Evolutionary conservation across 73 alveolate species (phyloP), one percentile per base, ranked within the genome.

Genomic region (Paramecium tetraurelia): DNA sequence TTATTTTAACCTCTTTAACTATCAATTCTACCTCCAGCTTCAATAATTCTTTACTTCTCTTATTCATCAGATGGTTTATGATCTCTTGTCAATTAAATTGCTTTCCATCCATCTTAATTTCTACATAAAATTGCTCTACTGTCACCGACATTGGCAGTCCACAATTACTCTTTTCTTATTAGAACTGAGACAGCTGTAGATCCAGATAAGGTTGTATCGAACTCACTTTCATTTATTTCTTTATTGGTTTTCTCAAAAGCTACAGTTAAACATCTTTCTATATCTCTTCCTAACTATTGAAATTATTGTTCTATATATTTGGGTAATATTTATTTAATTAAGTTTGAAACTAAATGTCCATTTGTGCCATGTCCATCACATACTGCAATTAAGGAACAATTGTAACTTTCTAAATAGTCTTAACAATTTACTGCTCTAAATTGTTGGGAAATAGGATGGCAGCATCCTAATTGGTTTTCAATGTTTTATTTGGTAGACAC

Each of bases 71-170:
- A 77, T 22, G 99, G 99, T 87, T 97, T 97, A 83, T 97, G 99
- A 92, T 97, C 99, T 59, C 94, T 89, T 20, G 98, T 92, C 87
- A 97, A 86, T 85, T 93, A 95, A 16, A 93, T 88, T 48, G 97
- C 98, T 68, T 77, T 76, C 46, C 96, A 95, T 7, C 95, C 93
- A 41, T 93, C 97, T 85, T 92, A 95, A 41, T 96, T 96, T 89
- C 95, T 76, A 7, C 96, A 92, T 43, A 97, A 69, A 3, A 98
- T 94, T 0, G 98, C 97, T 33, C 99, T 75, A 22, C 98, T 92
- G 92, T 97, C 99, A 1, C 99, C 99, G 70, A 95, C 94, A 95
- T 97, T 97, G 3, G 98, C 99, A 43, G 94, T 88, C 93, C 95
- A 96, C 43, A 97, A 44, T 29, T 95, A 58, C 1, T 88, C 87